Evolutionary conservation across 176 grass and related monocot genomes (phyloP).

Genomic region (Phoenix roebelenii): DNA sequence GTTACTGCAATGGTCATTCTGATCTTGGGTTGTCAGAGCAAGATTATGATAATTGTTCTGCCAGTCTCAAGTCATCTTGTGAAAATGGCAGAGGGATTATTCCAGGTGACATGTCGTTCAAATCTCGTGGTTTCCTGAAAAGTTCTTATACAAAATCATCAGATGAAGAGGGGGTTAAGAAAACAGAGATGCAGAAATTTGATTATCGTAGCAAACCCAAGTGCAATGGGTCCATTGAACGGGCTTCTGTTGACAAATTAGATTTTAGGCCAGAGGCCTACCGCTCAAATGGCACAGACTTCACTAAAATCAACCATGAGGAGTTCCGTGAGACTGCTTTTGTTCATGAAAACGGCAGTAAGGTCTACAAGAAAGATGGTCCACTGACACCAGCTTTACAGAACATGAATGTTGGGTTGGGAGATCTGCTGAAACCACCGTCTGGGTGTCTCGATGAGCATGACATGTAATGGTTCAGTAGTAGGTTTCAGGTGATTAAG

Average conservation of each 20-base stretch:
- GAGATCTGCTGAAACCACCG: too few relatives aligned
- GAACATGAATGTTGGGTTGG: background rate
- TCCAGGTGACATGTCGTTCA: conserved; percentile 17
- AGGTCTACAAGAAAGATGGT: conserved; percentile 19
- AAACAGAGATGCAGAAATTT: background rate
- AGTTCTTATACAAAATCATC: conserved; percentile 34
- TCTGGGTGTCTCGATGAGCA: too few relatives aligned
- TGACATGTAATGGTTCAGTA: too few relatives aligned
- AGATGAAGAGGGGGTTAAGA: background rate
- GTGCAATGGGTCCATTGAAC: conserved; percentile 1
- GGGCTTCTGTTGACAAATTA: background rate
- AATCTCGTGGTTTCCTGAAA: conserved; percentile 27
- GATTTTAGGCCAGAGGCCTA: background rate
- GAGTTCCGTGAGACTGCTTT: background rate
- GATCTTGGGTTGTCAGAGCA: background rate
- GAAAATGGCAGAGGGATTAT: conserved; percentile 30
- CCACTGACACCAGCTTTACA: background rate
- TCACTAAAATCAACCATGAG: background rate
- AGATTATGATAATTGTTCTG: conserved; percentile 8
- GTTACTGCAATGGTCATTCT: conserved; percentile 29
- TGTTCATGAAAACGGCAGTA: background rate
- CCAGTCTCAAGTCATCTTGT: background rate
- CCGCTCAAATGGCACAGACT: background rate
- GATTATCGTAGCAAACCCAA: background rate
- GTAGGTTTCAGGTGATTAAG: too few relatives aligned